A percentile compares a stretch with the other conserved stretches of the same genome.
phyloP scores from a whole-genome alignment of 768 basidiomycete species.

The Dioszegia crocea region DNA sequence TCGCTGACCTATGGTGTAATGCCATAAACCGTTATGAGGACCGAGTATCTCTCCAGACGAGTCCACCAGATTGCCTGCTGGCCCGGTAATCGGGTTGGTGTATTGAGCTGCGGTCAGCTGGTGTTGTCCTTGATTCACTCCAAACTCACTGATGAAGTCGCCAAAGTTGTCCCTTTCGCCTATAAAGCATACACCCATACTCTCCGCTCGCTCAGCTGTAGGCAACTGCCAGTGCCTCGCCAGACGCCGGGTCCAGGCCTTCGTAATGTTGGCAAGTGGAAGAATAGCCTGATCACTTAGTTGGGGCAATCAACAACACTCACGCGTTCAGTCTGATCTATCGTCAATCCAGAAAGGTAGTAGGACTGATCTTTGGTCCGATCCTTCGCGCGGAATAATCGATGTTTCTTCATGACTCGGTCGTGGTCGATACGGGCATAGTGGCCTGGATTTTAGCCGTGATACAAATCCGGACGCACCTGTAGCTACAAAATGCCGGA shows the following conservation, averaged over 20 bases:
- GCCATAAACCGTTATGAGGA: slow-evolving; percentile 72
- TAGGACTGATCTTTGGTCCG: slow-evolving; percentile 82
- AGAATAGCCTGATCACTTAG: slow-evolving; percentile 58
- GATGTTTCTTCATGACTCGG: slow-evolving; percentile 41
- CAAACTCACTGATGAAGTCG: slow-evolving; percentile 64
- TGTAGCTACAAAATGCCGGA: slow-evolving; percentile 68
- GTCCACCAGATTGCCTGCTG: slow-evolving; percentile 65
- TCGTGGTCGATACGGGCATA: slow-evolving; percentile 70
- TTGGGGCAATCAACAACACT: too few relatives aligned
- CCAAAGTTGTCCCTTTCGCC: slow-evolving; percentile 71
- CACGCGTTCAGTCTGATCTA: slow-evolving; percentile 60
- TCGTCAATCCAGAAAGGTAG: slow-evolving; percentile 74
- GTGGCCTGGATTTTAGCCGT: slow-evolving; percentile 60
- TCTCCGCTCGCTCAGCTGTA: slow-evolving; percentile 72
- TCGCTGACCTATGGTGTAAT: slow-evolving; percentile 78
- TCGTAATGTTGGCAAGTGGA: slow-evolving; percentile 66
- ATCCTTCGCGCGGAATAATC: slow-evolving; percentile 57
- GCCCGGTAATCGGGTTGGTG: slow-evolving; percentile 49
- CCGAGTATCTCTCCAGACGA: slow-evolving; percentile 59
- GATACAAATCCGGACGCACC: slow-evolving; percentile 53
- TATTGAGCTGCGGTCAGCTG: slow-evolving; percentile 62
- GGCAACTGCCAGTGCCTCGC: slow-evolving; percentile 63
- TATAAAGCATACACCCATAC: slow-evolving; percentile 93
- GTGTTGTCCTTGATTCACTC: neutral
- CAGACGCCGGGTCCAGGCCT: slow-evolving; percentile 67